Evolutionary conservation across 306 rosid genomes (phyloP).

Genomic region (Cicer cuneatum): DNA sequence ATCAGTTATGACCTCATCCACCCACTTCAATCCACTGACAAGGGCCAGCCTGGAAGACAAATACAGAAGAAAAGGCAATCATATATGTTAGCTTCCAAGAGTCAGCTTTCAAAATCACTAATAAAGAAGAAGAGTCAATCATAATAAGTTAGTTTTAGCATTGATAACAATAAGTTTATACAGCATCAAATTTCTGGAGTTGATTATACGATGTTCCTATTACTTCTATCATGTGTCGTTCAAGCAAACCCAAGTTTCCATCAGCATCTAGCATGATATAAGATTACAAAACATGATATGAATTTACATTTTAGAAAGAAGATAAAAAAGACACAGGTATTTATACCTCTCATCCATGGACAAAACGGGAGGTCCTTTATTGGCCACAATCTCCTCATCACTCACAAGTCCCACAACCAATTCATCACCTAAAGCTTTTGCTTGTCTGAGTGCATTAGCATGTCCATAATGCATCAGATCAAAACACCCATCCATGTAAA

Average conservation of each 20-base stretch:
- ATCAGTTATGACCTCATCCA: slow-evolving; percentile 92
- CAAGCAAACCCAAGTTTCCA: slow-evolving; percentile 25
- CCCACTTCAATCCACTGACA: slow-evolving; percentile 99
- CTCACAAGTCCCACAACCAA: slow-evolving; percentile 90
- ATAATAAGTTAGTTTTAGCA: slow-evolving; percentile 3
- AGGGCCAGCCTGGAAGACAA: slow-evolving; percentile 72
- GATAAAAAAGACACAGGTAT: not conserved
- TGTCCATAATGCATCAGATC: slow-evolving; percentile 99
- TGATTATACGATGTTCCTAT: slow-evolving; percentile 8
- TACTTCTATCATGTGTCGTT: not conserved
- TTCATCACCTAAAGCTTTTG: slow-evolving; percentile 95
- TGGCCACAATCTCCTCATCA: slow-evolving; percentile 88
- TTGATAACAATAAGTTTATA: slow-evolving; percentile 6
- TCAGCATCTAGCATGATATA: not conserved
- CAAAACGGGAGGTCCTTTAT: slow-evolving; percentile 96
- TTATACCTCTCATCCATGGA: slow-evolving; percentile 87
- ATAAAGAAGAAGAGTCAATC: not conserved
- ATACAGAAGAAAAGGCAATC: not conserved
- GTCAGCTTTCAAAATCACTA: slow-evolving; percentile 11
- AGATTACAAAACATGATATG: slow-evolving; percentile 22
- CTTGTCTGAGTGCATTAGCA: slow-evolving; percentile 98
- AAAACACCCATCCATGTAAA: slow-evolving; percentile 98
- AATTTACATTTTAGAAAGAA: not conserved
- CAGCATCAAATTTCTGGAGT: slow-evolving; percentile 22
- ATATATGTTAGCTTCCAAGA: slow-evolving; percentile 6